Percentiles rank a stretch among this genome's conserved stretches.
These are phyloP conservation scores for Dactylonectria estremocensis DNA, from an alignment of 2,329 filamentous ascomycete genomes.

Conservation along the genomic window DNA sequence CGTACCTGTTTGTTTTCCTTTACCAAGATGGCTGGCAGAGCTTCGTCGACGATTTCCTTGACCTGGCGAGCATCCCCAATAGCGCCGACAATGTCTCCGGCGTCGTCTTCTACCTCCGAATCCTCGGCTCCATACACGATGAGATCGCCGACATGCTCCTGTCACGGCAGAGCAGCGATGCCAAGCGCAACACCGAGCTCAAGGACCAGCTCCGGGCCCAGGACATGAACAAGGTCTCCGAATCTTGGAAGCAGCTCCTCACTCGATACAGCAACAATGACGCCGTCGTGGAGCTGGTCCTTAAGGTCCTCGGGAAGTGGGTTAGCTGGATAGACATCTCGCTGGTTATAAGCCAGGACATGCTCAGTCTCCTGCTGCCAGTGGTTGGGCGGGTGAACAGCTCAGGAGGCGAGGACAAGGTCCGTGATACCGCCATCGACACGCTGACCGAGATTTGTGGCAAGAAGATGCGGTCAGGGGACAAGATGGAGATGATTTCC, in stretches of 20 bases:
- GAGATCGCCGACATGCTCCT: slow-evolving; percentile 96
- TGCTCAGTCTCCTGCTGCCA: slow-evolving; percentile 88
- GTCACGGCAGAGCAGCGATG: slow-evolving; percentile 81
- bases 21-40: slow-evolving; percentile 90
- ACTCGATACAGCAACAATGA: slow-evolving; percentile 82
- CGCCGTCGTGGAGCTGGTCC: slow-evolving; percentile 85
- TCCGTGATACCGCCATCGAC: slow-evolving; percentile 92
- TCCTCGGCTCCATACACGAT: slow-evolving; percentile 92
- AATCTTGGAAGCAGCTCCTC: slow-evolving; percentile 93
- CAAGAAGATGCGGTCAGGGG: slow-evolving; percentile 96
- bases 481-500: slow-evolving; percentile 94
- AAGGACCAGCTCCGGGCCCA: slow-evolving; percentile 91
- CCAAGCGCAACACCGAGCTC: slow-evolving; percentile 88
- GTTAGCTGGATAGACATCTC: slow-evolving; percentile 99
- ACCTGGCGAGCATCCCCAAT: slow-evolving; percentile 76
- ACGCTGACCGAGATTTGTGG: slow-evolving; percentile 95
- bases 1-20: slow-evolving; percentile 89
- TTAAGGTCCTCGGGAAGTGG: slow-evolving; percentile 96
- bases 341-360: slow-evolving; percentile 89
- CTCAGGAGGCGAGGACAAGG: slow-evolving; percentile 78
- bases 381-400: slow-evolving; percentile 83
- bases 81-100: slow-evolving; percentile 80
- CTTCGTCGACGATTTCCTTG: slow-evolving; percentile 92
- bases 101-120: slow-evolving; percentile 88
- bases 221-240: slow-evolving; percentile 90